These are phyloP conservation scores for Coemansia reversa DNA, from an alignment of 192 early-diverging fungal species.

Conservation along the genomic window DNA sequence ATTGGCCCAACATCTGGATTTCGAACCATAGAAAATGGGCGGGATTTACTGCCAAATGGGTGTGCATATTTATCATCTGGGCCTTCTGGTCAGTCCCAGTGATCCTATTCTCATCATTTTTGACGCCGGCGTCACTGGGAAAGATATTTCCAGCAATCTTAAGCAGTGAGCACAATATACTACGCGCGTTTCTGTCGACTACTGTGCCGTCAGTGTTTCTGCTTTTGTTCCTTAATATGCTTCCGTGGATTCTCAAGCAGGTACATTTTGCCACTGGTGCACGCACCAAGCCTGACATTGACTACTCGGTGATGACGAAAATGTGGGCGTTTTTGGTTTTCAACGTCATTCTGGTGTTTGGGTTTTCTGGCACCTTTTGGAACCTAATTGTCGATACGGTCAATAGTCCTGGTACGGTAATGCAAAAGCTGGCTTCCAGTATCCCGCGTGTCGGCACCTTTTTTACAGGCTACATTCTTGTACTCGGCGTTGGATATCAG, in stretches of 20 bases:
- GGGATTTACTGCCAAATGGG: conserved; percentile 56
- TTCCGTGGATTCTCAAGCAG: conserved; percentile 69
- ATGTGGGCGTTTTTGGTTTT: conserved; percentile 75
- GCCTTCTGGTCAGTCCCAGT: conserved; percentile 78
- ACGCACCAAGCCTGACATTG: conserved; percentile 46
- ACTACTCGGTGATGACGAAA: conserved; percentile 60
- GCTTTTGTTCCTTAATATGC: conserved; percentile 63
- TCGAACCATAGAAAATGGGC: conserved; percentile 57
- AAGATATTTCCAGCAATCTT: conserved; percentile 63
- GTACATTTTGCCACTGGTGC: conserved; percentile 43
- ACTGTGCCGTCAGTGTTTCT: conserved; percentile 76
- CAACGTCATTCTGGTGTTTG: conserved; percentile 75
- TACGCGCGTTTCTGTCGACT: conserved; percentile 63
- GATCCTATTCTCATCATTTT: conserved; percentile 64
- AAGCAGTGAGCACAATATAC: conserved; percentile 51
- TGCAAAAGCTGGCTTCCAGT: conserved; percentile 63
- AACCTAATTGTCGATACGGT: conserved; percentile 64
- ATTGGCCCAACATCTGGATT: conserved; percentile 73
- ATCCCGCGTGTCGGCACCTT: conserved; percentile 73
- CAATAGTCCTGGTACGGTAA: conserved; percentile 61
- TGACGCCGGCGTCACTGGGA: conserved; percentile 61
- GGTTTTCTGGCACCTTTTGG: conserved; percentile 67
- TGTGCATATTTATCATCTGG: conserved; percentile 63
- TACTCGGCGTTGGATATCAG: conserved; percentile 69
- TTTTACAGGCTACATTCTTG: conserved; percentile 72